Evolutionary conservation across 2,329 filamentous ascomycete genomes (phyloP).

Genomic region (Colletotrichum phormii): DNA sequence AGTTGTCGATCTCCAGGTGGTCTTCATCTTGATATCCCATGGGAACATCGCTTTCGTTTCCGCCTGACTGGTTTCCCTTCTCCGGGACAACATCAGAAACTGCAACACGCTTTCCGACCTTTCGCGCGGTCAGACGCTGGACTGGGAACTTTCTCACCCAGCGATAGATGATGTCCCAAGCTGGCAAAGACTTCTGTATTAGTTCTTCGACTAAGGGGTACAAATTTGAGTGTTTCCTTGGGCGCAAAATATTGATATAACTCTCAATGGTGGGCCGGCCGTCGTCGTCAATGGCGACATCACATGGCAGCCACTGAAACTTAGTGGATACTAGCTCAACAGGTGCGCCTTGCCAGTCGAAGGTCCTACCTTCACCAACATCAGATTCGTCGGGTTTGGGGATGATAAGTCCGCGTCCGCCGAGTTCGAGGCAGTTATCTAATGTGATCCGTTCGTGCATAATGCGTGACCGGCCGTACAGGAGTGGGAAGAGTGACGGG

Average conservation of each 20-base stretch:
- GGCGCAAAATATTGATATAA: constrained; percentile 67
- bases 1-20: background rate
- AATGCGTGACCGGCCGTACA: constrained; percentile 60
- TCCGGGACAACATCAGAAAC: background rate
- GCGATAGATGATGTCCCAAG: constrained; percentile 55
- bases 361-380: background rate
- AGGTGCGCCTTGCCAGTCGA: background rate
- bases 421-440: constrained; percentile 47
- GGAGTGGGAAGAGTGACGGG: constrained; percentile 71
- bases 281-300: constrained; percentile 52
- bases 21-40: background rate
- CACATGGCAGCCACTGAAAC: constrained; percentile 63
- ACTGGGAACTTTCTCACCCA: constrained; percentile 39
- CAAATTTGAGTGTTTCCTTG: constrained; percentile 49
- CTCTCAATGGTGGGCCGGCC: constrained; percentile 55
- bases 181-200: constrained; percentile 54
- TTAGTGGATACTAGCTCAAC: constrained; percentile 38
- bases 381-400: constrained; percentile 24
- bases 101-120: background rate
- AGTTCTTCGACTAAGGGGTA: constrained; percentile 56
- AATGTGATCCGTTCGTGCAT: constrained; percentile 50
- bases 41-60: background rate
- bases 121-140: background rate
- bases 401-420: constrained; percentile 46
- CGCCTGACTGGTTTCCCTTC: background rate